Base-by-base conservation (phyloP, 768 basidiomycete species). In the Boletellus emodensis region DNA sequence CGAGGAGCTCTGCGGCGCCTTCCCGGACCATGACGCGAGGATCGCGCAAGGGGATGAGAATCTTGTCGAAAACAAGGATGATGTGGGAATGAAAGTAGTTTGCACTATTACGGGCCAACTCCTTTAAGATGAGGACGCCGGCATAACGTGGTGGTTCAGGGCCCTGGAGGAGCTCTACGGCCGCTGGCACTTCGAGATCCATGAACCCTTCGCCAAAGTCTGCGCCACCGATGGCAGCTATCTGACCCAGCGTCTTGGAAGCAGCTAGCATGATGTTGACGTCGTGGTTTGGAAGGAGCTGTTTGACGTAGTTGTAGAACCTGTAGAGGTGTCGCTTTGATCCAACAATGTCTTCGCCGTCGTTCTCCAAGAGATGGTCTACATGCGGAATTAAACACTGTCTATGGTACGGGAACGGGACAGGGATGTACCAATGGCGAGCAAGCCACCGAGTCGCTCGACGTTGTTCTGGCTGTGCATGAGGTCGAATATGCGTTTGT, bases 201-300 rank as follows among this genome's bases (percentile, higher is more conserved):
- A 95, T 91, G 61, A 94, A 93, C 4, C 82, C 77, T 61, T 94
- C 91, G 53, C 90, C 90, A 61, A 94, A 89, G 22, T 84, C 83
- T 0, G 82, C 78, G 3, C 90, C 90, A 18, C 90, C 90, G 24
- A 90, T 84, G 51, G 85, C 80, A 30, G 88, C 88, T 62, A 95
- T 94, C 60, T 84, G 79, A 0, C 93, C 93, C 26, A 94, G 79
- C 0, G 90, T 92, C 66, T 93, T 90, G n/a, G 94, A 92, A 1
- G 93, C 92, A 9, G 87, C 82, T 33, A 94, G 79, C 94, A 97
- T 97, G 63, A 99, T 84, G 66, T 89, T 87, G 61, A 92, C 82
- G 66, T 97, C 95, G 46, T 84, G 79, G 62, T 90, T 90, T 4
- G 92, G 92, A 17, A 96, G 78, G n/a, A 95, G 79, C 37, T 89